These are phyloP conservation scores for Quercus rubra DNA, from an alignment of 306 rosid genomes.

Conservation along the genomic window DNA sequence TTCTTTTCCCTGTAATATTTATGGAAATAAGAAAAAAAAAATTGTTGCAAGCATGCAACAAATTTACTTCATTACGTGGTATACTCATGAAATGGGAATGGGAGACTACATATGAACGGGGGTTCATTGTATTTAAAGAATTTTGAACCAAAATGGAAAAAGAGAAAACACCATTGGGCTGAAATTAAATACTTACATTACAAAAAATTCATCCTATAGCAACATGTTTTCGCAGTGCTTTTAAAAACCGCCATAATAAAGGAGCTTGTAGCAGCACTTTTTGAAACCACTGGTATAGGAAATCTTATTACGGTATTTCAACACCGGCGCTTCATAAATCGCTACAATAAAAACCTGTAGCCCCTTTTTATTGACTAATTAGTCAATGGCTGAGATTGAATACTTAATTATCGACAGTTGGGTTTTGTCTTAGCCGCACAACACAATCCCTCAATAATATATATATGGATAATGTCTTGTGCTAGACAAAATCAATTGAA, in stretches of 20 bases:
- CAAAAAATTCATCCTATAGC: too few relatives aligned
- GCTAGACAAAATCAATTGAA: conserved; percentile 65
- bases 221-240: accelerated
- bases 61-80: not conserved
- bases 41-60: too few relatives aligned
- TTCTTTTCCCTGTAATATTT: too few relatives aligned
- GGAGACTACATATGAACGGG: too few relatives aligned
- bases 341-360: too few relatives aligned
- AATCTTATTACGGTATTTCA: too few relatives aligned
- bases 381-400: conserved; percentile 28
- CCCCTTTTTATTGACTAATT: not conserved
- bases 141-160: not conserved
- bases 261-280: accelerated
- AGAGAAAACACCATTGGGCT: not conserved
- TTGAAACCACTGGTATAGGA: accelerated
- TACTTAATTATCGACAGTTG: conserved; percentile 13
- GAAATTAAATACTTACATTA: conserved; percentile 31
- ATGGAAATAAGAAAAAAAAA: too few relatives aligned
- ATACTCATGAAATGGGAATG: not conserved
- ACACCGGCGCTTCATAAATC: too few relatives aligned
- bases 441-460: conserved; percentile 34
- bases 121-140: too few relatives aligned
- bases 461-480: conserved; percentile 33
- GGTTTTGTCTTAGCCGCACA: conserved; percentile 25
- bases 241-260: too few relatives aligned